Base-by-base conservation (phyloP, 1,139 yeast species). In the Tardiomyces blankii region DNA sequence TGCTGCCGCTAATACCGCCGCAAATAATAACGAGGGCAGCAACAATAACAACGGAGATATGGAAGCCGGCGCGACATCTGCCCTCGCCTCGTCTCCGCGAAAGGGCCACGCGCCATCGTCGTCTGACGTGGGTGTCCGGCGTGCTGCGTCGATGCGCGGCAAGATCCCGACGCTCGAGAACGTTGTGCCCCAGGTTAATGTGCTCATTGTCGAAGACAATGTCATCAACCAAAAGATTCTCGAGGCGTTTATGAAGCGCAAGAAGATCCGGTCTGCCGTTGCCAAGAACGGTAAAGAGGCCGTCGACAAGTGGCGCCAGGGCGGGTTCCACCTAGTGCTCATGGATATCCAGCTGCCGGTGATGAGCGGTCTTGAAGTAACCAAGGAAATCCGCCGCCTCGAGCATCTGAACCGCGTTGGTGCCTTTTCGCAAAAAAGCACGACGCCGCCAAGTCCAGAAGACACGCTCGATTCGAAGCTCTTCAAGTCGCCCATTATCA, bases 341-440 rank as follows among this genome's bases (percentile, higher is more conserved):
- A 89, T 89, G 96, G 97, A 89, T 69, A 83, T 89, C 56, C 96
- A 89, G 63, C 70, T 89, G 48, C 97, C 97, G 0, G 94, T 87
- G 2, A 79, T 88, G 73, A 83, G 95, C 2, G 97, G 97, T 32
- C 77, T 89, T 38, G 95, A 88, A 51, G 96, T 95, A 6, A 84
- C 96, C 2, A 82, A 83, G 59, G 94, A 86, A 56, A 89, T 89
- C 40, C 71, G 98, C 46, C 73, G 89, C 43, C 68, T 88, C 46
- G 98, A 91, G 59, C 78, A 80, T 55, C 67, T 81, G 33, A 88
- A 88, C 58, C 74, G 82, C 30, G 86, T 89, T 53, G 96, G 96
- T 11, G 88, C 82, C 18, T 82, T 82, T 63, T 79, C 83, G 1
- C 41, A 43, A 1, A 42, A 44, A 4, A 46, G 50, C 6, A 53